These are phyloP conservation scores for Peronospora tabacina DNA, from an alignment of 352 stramenopile species.

Conservation along the genomic window DNA sequence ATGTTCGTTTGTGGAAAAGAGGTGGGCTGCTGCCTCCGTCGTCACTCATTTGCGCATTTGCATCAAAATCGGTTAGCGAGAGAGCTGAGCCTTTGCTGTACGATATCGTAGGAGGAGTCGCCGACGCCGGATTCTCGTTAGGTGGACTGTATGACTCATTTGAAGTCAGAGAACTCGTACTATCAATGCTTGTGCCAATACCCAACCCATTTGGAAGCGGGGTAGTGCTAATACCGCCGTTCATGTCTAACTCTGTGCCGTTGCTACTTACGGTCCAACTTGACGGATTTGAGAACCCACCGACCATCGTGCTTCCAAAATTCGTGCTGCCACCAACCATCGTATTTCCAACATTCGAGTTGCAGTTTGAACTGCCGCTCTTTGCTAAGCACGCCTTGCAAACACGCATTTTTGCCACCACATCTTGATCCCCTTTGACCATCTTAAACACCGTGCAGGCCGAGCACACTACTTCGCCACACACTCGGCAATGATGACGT, in stretches of 20 bases:
- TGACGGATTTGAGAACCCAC: slow-evolving; percentile 15
- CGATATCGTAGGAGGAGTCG: slow-evolving; percentile 16
- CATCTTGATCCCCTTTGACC: slow-evolving; percentile 46
- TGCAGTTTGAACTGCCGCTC: slow-evolving; percentile 28
- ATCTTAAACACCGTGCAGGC: slow-evolving; percentile 74
- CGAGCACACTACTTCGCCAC: slow-evolving; percentile 80
- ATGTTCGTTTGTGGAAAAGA: slow-evolving; percentile 17
- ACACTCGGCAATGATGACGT: slow-evolving; percentile 82
- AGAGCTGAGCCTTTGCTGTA: slow-evolving; percentile 32
- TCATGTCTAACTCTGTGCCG: slow-evolving; percentile 28
- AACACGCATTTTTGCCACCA: slow-evolving; percentile 53
- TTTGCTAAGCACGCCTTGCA: slow-evolving; percentile 76
- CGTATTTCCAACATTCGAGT: slow-evolving; percentile 10
- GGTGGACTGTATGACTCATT: slow-evolving; percentile 39
- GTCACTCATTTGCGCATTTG: slow-evolving; percentile 26
- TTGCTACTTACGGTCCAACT: slow-evolving; percentile 24
- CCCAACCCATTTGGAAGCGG: slow-evolving; percentile 12
- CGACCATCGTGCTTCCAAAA: slow-evolving; percentile 20
- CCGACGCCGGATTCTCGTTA: slow-evolving; percentile 26
- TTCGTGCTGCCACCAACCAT: slow-evolving; percentile 12
- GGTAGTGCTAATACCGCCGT: slow-evolving; percentile 2
- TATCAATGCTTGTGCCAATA: slow-evolving; percentile 30
- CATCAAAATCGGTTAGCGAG: slow-evolving; percentile 45
- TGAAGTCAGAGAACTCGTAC: slow-evolving; percentile 44
- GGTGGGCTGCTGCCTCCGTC: slow-evolving; percentile 26